Conservation (phyloP, 139 green algal species). For the Chlorella sp. region DNA sequence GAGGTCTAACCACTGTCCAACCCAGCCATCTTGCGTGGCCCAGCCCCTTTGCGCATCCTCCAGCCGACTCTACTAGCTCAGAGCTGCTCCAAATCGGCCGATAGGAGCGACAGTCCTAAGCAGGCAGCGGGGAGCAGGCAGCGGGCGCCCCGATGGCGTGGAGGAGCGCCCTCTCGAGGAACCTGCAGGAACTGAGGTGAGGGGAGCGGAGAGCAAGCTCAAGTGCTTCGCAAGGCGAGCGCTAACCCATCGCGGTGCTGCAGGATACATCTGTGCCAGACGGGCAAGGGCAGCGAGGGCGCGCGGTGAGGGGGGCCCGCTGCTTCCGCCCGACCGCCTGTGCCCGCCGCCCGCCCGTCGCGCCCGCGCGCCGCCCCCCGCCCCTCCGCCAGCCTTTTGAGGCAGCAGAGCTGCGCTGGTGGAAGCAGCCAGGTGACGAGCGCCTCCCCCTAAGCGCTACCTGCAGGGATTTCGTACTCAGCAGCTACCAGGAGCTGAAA, state of each 20-base stretch:
- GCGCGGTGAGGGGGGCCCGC: slow-evolving; percentile 52
- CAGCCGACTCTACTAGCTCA: too few species aligned
- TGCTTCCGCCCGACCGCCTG: neutral
- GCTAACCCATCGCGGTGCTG: neutral
- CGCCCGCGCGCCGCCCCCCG: neutral
- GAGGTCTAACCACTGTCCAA: too few species aligned
- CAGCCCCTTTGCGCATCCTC: too few species aligned
- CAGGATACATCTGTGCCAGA: slow-evolving; percentile 85
- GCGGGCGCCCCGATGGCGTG: slow-evolving; percentile 46
- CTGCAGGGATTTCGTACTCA: slow-evolving; percentile 81
- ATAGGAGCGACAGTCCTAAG: too few species aligned
- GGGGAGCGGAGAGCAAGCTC: neutral
- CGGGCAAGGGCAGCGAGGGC: slow-evolving; percentile 67
- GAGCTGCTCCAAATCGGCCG: too few species aligned
- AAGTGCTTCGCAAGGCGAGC: too few species aligned
- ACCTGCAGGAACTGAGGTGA: slow-evolving; percentile 80
- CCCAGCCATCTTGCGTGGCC: too few species aligned
- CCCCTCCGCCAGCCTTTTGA: neutral
- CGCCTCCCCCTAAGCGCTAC: neutral
- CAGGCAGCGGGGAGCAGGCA: too few species aligned
- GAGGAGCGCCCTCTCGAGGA: slow-evolving; percentile 65
- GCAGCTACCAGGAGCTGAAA: slow-evolving; percentile 87
- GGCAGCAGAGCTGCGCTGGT: too few species aligned
- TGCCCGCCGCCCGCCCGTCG: neutral
- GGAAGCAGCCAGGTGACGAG: too few species aligned